Evolutionary conservation across 2,329 filamentous ascomycete species (phyloP).

Genomic region (Coccinonectria pachysandricola): DNA sequence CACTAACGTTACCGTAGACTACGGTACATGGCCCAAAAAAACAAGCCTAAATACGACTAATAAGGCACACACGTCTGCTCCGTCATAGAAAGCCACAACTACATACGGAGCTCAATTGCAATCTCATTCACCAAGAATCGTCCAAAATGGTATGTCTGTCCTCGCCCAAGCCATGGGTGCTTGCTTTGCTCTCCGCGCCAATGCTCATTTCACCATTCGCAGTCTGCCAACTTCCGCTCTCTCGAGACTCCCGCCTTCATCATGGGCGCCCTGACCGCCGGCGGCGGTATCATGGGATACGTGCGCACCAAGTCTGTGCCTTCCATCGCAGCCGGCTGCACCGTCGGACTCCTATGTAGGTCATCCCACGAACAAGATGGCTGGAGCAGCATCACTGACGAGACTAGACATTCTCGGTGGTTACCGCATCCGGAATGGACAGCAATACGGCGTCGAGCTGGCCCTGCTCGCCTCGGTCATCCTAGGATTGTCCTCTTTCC

Average conservation of each 20-base stretch:
- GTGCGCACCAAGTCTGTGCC: constrained; percentile 75
- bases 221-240: constrained; percentile 2
- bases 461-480: constrained; percentile 82
- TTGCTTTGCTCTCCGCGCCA: no score
- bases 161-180: no score
- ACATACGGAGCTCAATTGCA: no score
- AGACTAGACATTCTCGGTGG: constrained; percentile 62
- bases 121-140: no score
- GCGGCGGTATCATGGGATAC: constrained; percentile 82
- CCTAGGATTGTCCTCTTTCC: constrained; percentile 74
- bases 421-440: constrained; percentile 63
- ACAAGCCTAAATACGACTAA: no score
- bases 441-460: constrained; percentile 77
- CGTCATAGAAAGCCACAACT: no score
- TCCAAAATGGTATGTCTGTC: constrained; percentile 10
- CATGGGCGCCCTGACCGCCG: constrained; percentile 72
- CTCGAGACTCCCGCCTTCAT: constrained; percentile 56
- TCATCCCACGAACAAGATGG: constrained; percentile 4
- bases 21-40: no score
- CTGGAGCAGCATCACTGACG: constrained; percentile 3
- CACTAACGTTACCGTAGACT: no score
- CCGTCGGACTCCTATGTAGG: constrained; percentile 60
- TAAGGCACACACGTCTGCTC: no score
- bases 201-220: constrained; percentile 1
- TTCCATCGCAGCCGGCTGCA: constrained; percentile 73